These are phyloP conservation scores for Physcomitrellopsis africana DNA, from an alignment of 225 moss, liverwort and hornwort genomes.

Conservation along the genomic window DNA sequence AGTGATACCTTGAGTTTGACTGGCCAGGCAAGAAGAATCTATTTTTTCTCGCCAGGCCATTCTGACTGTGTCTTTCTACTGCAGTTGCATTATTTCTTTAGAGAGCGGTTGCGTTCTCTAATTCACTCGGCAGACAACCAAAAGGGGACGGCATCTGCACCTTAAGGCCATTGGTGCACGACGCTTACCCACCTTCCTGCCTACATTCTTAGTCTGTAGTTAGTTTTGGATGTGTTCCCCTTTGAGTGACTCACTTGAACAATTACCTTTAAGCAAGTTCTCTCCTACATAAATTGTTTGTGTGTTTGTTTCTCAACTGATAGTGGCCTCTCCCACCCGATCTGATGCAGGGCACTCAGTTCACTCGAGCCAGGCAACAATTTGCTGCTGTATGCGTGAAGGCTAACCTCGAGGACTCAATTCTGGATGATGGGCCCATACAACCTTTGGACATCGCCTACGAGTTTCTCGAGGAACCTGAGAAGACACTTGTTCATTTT, in stretches of 20 bases:
- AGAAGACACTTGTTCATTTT: slow-evolving; percentile 33
- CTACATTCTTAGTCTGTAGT: slow-evolving; percentile 20
- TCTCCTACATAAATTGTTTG: slow-evolving; percentile 9
- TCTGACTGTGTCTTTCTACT: slow-evolving; percentile 53
- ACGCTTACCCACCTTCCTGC: slow-evolving; percentile 39
- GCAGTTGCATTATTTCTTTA: slow-evolving; percentile 70
- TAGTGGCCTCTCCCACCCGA: slow-evolving; percentile 1
- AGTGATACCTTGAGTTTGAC: slow-evolving; percentile 30
- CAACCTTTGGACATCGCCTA: slow-evolving; percentile 56
- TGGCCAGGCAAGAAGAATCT: slow-evolving; percentile 39
- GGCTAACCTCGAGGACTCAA: slow-evolving; percentile 19
- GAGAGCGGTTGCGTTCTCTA: slow-evolving; percentile 57
- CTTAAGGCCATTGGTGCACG: slow-evolving; percentile 45
- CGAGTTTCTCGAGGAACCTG: slow-evolving; percentile 50
- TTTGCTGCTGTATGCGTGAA: slow-evolving; percentile 63
- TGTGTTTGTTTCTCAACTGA: slow-evolving; percentile 18
- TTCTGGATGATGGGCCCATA: slow-evolving; percentile 29
- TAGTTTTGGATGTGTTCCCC: slow-evolving; percentile 9
- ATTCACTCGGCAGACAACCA: slow-evolving; percentile 43
- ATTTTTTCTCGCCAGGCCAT: slow-evolving; percentile 39
- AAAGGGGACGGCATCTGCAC: slow-evolving; percentile 49
- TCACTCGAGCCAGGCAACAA: slow-evolving; percentile 77
- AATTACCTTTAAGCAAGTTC: slow-evolving; percentile 10
- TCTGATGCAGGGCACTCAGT: slow-evolving; percentile 74
- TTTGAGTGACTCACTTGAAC: slow-evolving; percentile 23